A percentile compares a stretch with the other conserved stretches of the same genome.
phyloP scores from a whole-genome alignment of 768 basidiomycete genomes.

The Tephrocybe sp. region DNA sequence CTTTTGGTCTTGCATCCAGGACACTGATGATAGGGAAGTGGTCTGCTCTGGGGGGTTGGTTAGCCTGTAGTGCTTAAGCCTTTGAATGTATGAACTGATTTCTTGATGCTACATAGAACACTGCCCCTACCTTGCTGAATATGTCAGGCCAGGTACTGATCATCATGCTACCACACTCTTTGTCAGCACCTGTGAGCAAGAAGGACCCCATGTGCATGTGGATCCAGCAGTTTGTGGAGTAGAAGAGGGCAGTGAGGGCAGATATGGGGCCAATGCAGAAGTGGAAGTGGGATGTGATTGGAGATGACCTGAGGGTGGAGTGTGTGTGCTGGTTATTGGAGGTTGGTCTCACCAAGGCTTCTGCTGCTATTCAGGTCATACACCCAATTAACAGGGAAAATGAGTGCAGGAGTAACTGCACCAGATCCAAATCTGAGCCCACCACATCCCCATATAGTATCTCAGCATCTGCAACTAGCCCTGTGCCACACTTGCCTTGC shows the following conservation, averaged over 20 bases:
- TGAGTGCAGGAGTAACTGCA: too few species aligned
- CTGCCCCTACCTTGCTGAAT: background rate
- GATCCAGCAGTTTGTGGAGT: background rate
- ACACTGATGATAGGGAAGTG: constrained; percentile 37
- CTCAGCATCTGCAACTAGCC: too few species aligned
- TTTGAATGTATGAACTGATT: background rate
- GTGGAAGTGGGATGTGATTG: constrained; percentile 5
- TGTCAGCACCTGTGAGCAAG: background rate
- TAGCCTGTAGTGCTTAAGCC: constrained; percentile 1
- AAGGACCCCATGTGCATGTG: background rate
- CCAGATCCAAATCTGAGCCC: too few species aligned
- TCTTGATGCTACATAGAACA: background rate
- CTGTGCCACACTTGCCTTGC: too few species aligned
- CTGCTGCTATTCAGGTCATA: too few species aligned
- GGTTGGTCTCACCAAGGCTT: too few species aligned
- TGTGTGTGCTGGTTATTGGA: constrained; percentile 3
- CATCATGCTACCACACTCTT: background rate
- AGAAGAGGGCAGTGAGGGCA: background rate
- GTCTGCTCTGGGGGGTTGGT: constrained; percentile 29
- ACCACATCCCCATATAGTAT: too few species aligned
- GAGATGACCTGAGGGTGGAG: constrained; percentile 2
- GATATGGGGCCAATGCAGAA: background rate
- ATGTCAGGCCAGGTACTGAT: background rate
- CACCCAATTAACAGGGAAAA: too few species aligned
- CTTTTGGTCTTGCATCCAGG: constrained; percentile 20